Percentiles rank a stretch among this genome's conserved stretches.
Conservation (phyloP, 331 rosid genomes). For the Rosa hybrid region DNA sequence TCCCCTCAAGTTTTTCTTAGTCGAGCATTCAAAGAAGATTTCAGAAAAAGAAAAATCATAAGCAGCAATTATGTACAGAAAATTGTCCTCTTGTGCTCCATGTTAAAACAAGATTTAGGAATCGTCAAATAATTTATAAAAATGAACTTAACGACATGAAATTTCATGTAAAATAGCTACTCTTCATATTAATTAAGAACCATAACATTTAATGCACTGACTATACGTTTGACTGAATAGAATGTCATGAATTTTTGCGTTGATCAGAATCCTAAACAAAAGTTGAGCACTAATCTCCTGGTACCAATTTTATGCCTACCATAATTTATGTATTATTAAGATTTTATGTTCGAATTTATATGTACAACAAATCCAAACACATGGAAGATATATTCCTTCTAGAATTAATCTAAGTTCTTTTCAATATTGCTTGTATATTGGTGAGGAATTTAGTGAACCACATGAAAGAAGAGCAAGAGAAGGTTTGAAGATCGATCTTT, state of each 20-base stretch:
- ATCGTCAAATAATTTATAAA: neutral
- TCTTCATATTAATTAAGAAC: neutral
- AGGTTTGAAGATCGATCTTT: conserved; percentile 50
- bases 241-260: conserved; percentile 22
- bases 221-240: conserved; percentile 12
- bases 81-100: neutral
- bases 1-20: neutral
- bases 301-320: conserved; percentile 21
- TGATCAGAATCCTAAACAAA: conserved; percentile 43
- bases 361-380: conserved; percentile 56
- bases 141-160: conserved; percentile 1
- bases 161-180: neutral
- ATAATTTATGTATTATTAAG: conserved; percentile 40
- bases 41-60: neutral
- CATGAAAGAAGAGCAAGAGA: conserved; percentile 37
- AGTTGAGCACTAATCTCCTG: conserved; percentile 29
- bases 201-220: conserved; percentile 17
- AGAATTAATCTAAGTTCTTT: conserved; percentile 32
- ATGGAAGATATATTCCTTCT: conserved; percentile 60
- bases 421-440: conserved; percentile 21
- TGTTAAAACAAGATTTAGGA: neutral
- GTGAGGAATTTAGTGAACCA: conserved; percentile 36
- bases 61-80: neutral
- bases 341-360: conserved; percentile 36
- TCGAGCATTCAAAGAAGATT: conserved; percentile 3